Base-by-base conservation (phyloP, 805 yeast genomes). In the Yarrowia divulgata region DNA sequence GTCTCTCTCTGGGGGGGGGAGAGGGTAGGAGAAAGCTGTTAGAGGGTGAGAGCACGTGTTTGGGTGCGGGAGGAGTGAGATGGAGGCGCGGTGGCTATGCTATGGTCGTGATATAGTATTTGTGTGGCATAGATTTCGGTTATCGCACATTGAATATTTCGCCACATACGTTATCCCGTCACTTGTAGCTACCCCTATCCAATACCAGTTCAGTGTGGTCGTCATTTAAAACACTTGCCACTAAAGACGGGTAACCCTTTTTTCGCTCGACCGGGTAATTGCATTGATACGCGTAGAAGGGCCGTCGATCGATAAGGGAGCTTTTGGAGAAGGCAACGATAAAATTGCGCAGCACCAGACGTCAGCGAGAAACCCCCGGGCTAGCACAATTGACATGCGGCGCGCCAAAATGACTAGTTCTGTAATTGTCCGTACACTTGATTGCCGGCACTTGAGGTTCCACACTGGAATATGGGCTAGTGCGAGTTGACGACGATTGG, bases 231-330 rank as follows among this genome's bases (percentile, higher is more conserved):
- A 23, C 29, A 23, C 57, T 35, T 52, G 57, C 57, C 57, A 34
- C 57, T 19, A 35, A 18, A 40, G 43, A 29, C 63, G 49, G 66
- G 52, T 60, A 43, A 43, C 52, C 50, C 52, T 45, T 34, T 23
- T 23, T 23, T 23, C 29, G 29, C 29, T 23, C 5, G 42, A 45
- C 66, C 66, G 66, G 66, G 66, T 60, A 60, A 60, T 34, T 43
- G 66, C 48, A 60, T 45, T 60, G 52, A 60, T 60, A 43, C 52
- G 66, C 52, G 66, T 60, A 45, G 66, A 60, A 43, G 52, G 52
- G 40, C 52, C 40, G 52, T 60, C 66, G 66, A 45, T 60, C 52
- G 50, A 45, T 58, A 43, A 34, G 50, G 10, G 49, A 4, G 3
- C 2, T 23, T 23, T 23, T 29, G 50, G 50, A 32, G 64, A 40